A percentile compares a stretch with the other conserved stretches of the same genome.
phyloP scores from a whole-genome alignment of 805 yeast species.

The Brettanomyces sp. region DNA sequence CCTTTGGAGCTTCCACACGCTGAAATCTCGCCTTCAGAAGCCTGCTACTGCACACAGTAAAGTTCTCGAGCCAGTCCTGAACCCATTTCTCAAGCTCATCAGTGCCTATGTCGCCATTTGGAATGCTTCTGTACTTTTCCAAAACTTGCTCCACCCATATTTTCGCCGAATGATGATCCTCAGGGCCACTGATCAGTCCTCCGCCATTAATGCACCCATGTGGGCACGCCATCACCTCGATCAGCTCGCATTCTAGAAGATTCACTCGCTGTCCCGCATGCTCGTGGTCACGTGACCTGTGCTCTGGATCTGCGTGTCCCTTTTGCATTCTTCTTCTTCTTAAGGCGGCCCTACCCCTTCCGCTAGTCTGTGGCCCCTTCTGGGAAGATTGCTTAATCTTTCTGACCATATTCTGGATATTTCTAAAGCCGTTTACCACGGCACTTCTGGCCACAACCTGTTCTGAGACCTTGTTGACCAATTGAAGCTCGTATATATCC shows the following conservation, averaged over 20 bases:
- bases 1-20: constrained; percentile 40
- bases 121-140: constrained; percentile 27
- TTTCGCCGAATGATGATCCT: constrained; percentile 22
- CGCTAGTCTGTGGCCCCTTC: constrained; percentile 28
- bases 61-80: constrained; percentile 10
- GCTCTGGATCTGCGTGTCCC: not conserved
- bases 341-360: constrained; percentile 32
- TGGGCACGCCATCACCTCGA: constrained; percentile 98
- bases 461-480: constrained; percentile 30
- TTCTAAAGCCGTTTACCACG: constrained; percentile 83
- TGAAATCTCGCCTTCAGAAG: constrained; percentile 37
- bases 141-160: constrained; percentile 35
- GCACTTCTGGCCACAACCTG: constrained; percentile 46
- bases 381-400: constrained; percentile 45
- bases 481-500: constrained; percentile 63
- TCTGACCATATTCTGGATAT: constrained; percentile 88
- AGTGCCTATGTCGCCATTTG: constrained; percentile 5
- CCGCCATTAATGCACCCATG: constrained; percentile 98
- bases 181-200: constrained; percentile 62
- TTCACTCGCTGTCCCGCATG: constrained; percentile 32
- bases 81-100: constrained; percentile 1
- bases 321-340: constrained; percentile 4
- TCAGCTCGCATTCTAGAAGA: constrained; percentile 63
- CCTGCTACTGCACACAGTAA: constrained; percentile 26
- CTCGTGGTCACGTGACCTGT: not conserved